Percentiles rank a stretch among this genome's conserved stretches.
Conservation (phyloP, 2,329 filamentous ascomycete species). For the Fusarium sp. region DNA sequence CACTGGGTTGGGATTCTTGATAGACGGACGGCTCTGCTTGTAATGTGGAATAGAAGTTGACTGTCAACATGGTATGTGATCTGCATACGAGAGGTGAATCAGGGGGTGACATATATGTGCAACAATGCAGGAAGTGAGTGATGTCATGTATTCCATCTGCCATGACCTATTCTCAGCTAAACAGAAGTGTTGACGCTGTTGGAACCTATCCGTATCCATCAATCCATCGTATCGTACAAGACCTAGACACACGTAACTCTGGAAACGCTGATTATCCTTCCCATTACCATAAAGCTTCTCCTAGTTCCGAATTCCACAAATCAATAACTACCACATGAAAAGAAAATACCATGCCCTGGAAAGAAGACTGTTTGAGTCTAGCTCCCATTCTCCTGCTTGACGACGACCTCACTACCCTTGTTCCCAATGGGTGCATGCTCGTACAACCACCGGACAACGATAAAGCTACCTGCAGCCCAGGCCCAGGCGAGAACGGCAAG, state of each 20-base stretch:
- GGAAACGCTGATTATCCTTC: not conserved
- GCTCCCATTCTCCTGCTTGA: conserved; percentile 37
- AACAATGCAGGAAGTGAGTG: not conserved
- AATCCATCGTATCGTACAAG: not conserved
- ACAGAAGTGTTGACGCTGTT: not conserved
- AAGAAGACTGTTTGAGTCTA: conserved; percentile 16
- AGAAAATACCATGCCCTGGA: not conserved
- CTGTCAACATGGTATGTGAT: not conserved
- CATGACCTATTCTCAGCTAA: not conserved
- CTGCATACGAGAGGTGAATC: not conserved
- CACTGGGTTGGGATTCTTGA: conserved; percentile 32
- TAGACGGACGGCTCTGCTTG: conserved; percentile 31
- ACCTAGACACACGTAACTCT: not conserved
- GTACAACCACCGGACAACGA: conserved; percentile 60
- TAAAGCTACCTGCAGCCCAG: conserved; percentile 72
- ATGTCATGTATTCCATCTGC: conserved; percentile 1
- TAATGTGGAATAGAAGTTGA: conserved; percentile 38
- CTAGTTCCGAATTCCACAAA: not conserved
- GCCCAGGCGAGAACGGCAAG: conserved; percentile 73
- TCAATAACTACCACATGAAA: not conserved
- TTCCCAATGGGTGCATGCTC: conserved; percentile 42
- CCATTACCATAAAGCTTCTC: not conserved
- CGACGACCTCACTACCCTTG: conserved; percentile 34
- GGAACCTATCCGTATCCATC: not conserved
- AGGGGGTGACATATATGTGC: not conserved